These are phyloP conservation scores for Zygosaccharomyces lentus DNA, from an alignment of 805 yeast genomes.

Conservation along the genomic window DNA sequence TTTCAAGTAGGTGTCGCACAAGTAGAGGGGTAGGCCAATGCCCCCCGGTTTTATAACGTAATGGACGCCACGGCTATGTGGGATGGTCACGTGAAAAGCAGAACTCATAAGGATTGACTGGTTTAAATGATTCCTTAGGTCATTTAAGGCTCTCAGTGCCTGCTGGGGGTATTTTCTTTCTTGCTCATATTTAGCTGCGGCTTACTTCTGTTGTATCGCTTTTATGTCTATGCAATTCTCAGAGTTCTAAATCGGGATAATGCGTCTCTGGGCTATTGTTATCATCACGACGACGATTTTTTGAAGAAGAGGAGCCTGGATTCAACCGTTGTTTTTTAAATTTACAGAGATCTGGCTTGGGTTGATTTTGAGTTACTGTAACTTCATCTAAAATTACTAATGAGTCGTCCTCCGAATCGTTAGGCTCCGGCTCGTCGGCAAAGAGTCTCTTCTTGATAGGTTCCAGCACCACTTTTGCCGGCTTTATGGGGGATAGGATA, in stretches of 20 bases:
- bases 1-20: not conserved
- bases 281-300: not conserved
- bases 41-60: too few relatives aligned
- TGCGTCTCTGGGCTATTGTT: not conserved
- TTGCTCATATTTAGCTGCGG: too few relatives aligned
- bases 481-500: not conserved
- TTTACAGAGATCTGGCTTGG: too few relatives aligned
- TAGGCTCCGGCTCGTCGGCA: constrained; percentile 18
- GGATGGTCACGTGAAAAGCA: too few relatives aligned
- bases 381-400: constrained; percentile 21
- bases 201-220: not conserved
- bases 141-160: too few relatives aligned
- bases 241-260: too few relatives aligned
- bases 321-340: not conserved
- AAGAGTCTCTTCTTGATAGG: constrained; percentile 22
- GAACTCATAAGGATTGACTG: too few relatives aligned
- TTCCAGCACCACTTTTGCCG: constrained; percentile 3
- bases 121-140: too few relatives aligned
- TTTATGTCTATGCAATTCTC: not conserved
- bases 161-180: too few relatives aligned
- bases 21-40: not conserved
- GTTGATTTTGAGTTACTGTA: not conserved
- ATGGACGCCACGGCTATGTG: too few relatives aligned
- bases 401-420: constrained; percentile 15
- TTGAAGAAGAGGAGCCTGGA: not conserved